Conservation (phyloP, 129 eudicot genomes). For the Solidago caesia region DNA sequence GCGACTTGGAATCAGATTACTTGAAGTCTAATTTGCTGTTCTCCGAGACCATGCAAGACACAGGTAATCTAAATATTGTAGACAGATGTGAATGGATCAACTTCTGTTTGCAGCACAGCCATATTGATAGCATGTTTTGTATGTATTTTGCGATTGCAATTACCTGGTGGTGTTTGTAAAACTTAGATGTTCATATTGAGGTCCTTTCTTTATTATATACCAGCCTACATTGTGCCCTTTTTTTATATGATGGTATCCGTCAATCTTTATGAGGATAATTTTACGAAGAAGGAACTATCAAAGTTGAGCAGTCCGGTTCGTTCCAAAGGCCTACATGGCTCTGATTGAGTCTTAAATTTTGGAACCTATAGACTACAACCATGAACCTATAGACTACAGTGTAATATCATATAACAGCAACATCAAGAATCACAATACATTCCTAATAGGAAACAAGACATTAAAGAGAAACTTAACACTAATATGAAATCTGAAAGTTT, state of each 20-base stretch:
- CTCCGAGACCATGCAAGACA: background rate
- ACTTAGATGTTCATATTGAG: background rate
- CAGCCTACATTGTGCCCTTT: too few species aligned
- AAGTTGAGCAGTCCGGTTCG: too few species aligned
- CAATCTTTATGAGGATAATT: too few species aligned
- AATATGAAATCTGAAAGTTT: background rate
- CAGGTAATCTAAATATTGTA: slow-evolving; percentile 2
- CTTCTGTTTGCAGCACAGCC: background rate
- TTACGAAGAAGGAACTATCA: too few species aligned
- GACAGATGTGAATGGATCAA: slow-evolving; percentile 7
- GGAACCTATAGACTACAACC: too few species aligned
- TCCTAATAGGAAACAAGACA: background rate
- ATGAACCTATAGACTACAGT: too few species aligned
- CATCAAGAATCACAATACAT: background rate
- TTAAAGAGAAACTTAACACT: background rate
- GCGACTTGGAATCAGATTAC: slow-evolving; percentile 3
- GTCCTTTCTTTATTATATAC: background rate
- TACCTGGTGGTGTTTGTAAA: background rate
- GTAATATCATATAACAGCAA: too few species aligned
- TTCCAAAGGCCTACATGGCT: too few species aligned
- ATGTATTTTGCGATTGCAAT: slow-evolving; percentile 1
- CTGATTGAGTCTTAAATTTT: too few species aligned
- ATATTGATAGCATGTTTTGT: slow-evolving; percentile 1
- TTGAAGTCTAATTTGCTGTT: background rate
- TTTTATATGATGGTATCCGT: too few species aligned